Evolutionary conservation across 2,329 filamentous ascomycete species (phyloP), one percentile per base, ranked within the genome.

Genomic region (Epichloe gansuensis): DNA sequence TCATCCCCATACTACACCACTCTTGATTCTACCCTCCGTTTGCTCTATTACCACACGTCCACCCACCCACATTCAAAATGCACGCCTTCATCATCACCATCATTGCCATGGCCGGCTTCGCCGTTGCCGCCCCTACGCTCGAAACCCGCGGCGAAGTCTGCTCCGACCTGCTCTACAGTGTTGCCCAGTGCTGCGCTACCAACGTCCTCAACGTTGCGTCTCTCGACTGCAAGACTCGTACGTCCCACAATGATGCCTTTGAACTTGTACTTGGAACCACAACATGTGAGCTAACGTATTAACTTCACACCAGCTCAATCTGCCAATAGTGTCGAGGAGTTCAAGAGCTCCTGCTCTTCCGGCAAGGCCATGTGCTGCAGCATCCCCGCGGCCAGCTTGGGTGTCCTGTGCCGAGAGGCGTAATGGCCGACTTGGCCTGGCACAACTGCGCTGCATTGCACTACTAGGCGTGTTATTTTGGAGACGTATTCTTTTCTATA

Each of bases 191-290:
- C 51, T 57, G 56, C 42, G 6, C 27, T 0, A 2, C 40, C n/a
- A 35, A 57, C 39, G 49, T 56, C 4, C 41, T 55, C 8, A 42
- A 43, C 6, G 5, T 55, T n/a, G 47, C 46, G 31, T 17, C 6
- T 5, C 25, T 57, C 17, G 49, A 55, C 38, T 57, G 56, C 51
- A 15, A 39, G 9, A 3, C 1, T 21, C 54, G 55, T 57, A 25
- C 51, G 55, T 54, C 1, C 11, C 11, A 15, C 25, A 21, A n/a
- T 12, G 17, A 5, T 36, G 35, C 34, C 8, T 21, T 27, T 27
- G 15, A 34, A 35, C 44, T 34, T 44, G 11, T 47, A 34, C 51
- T 4, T 47, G 38, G 4, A 42, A n/a, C 17, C 40, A 4, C 2
- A 25, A 13, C 23, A 15, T 31, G 42, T 11, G 23, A n/a, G 21